These are phyloP conservation scores for Nidula niveotomentosa DNA, from an alignment of 1,284 basidiomycete genomes.

Conservation along the genomic window DNA sequence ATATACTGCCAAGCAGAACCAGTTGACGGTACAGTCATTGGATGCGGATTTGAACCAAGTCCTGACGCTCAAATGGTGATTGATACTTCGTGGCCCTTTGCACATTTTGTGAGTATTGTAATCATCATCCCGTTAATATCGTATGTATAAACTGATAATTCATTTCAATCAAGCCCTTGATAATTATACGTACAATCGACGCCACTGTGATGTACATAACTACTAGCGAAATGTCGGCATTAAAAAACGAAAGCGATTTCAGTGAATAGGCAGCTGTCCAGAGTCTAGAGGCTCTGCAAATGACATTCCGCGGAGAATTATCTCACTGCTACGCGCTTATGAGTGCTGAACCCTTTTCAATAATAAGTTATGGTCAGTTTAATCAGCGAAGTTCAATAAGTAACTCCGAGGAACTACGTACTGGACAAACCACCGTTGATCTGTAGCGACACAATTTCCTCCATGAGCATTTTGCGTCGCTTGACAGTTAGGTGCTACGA, in stretches of 20 bases:
- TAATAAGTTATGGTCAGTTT: neutral
- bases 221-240: neutral
- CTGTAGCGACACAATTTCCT: constrained; percentile 41
- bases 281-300: too few species aligned
- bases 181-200: too few species aligned
- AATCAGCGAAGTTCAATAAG: too few species aligned
- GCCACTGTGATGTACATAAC: too few species aligned
- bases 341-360: neutral
- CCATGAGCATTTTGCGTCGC: constrained; percentile 48
- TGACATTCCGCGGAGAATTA: too few species aligned
- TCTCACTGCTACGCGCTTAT: neutral
- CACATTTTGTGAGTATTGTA: too few species aligned
- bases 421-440: constrained; percentile 49
- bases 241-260: neutral
- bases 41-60: constrained; percentile 31
- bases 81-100: neutral
- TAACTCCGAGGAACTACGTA: constrained; percentile 14
- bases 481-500: constrained; percentile 42
- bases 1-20: constrained; percentile 27
- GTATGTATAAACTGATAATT: too few species aligned
- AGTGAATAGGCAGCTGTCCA: too few species aligned
- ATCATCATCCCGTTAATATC: too few species aligned
- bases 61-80: constrained; percentile 3
- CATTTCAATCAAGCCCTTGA: too few species aligned
- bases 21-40: constrained; percentile 29